A percentile compares a stretch with the other conserved stretches of the same genome.
Conservation (phyloP, 176 grass and related monocot species). For the Saccharum officinarum region DNA sequence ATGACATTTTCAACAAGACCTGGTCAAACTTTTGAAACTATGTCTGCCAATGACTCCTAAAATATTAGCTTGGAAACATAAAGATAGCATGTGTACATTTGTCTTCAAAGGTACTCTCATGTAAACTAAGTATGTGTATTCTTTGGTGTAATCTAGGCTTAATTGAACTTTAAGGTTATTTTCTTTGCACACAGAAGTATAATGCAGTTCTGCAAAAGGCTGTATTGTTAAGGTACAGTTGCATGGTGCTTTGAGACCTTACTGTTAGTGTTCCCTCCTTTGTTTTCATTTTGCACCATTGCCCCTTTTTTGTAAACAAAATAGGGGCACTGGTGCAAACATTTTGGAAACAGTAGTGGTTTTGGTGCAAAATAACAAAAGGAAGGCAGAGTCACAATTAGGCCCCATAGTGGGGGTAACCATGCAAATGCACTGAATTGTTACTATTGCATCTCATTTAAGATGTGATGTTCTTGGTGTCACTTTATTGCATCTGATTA, state of each 20-base stretch:
- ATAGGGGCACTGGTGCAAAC: neutral
- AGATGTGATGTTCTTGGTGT: neutral
- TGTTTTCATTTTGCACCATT: neutral
- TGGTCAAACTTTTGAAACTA: neutral
- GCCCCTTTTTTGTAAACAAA: neutral
- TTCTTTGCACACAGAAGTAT: constrained; percentile 9
- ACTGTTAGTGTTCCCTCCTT: neutral
- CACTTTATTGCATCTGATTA: neutral
- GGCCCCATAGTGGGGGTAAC: neutral
- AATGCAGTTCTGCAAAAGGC: constrained; percentile 15
- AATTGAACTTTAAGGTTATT: neutral
- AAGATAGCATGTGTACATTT: neutral
- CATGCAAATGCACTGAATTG: neutral
- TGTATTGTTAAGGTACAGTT: neutral
- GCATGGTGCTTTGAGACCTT: neutral
- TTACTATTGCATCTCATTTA: constrained; percentile 22
- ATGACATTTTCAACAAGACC: neutral
- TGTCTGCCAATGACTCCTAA: neutral
- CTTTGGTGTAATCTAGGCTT: neutral
- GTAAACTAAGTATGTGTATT: neutral
- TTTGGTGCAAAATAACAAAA: neutral
- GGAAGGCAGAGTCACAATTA: neutral
- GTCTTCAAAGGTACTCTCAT: neutral
- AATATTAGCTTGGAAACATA: neutral
- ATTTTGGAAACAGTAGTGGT: neutral